Base-by-base conservation (phyloP, 768 basidiomycete species). In the Tulasnella sp. region DNA sequence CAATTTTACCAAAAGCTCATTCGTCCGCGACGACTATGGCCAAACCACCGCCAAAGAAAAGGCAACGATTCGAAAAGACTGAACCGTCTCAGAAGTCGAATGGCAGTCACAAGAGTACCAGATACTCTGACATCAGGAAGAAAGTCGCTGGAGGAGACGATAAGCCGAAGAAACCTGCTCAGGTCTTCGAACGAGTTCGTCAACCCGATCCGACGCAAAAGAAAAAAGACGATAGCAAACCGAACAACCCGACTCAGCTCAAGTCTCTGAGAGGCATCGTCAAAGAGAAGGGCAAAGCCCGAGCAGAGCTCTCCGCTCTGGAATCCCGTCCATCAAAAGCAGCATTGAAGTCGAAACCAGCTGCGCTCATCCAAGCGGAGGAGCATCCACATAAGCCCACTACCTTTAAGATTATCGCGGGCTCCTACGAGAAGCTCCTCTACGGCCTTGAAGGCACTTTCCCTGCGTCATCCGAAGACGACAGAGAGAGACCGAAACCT, bases 341-440 rank as follows among this genome's bases (percentile, higher is more conserved):
- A 32, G 7, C n/a, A 11, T 59, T 29, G 22, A 59, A 59, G 26
- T 11, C 52, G 1, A 59, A 66, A 17, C 64, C 64, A 76, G 0
- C 29, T 77, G 1, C 81, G 86, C 12, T 87, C 90, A 0, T 79
- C 81, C 52, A 59, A 32, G 29, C 52, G 11, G 52, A 59, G 9
- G 52, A 59, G 52, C 52, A 59, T 29, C 52, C 52, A 11, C 52
- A 59, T 22, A 59, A 59, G 0, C 75, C 75, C 3, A 75, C 77
- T 63, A 86, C 88, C 2, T 98, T 97, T 84, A 90, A 92, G 80
- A 80, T 98, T 75, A 83, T 98, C 32, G 92, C 90, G 0, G 97
- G 97, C 0, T 93, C 95, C 19, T 99, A 98, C 80, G 97, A 99
- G 83, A 97, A 95, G 77, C 83, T 98, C 17, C 84, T 99, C 19